These are phyloP conservation scores for Cryptococcus hybrid DNA, from an alignment of 1,284 basidiomycete genomes.

Conservation along the genomic window DNA sequence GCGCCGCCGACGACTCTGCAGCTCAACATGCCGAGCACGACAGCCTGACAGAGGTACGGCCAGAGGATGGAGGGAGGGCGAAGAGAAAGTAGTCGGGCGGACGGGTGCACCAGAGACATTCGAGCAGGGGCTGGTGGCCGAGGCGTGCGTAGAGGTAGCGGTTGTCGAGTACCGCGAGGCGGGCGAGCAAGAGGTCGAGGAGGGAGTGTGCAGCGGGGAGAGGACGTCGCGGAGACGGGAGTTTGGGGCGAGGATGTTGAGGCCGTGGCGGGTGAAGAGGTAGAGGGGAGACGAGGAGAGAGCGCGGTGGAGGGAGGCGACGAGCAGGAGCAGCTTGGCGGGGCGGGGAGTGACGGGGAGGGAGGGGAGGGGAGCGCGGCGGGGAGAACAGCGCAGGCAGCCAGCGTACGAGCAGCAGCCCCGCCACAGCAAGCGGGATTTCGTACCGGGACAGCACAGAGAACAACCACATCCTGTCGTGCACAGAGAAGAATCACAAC, in stretches of 20 bases:
- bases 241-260: constrained; percentile 22
- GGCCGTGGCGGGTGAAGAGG: constrained; percentile 22
- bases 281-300: constrained; percentile 13
- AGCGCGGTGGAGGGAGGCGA: too few species aligned
- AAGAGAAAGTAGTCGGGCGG: constrained; percentile 26
- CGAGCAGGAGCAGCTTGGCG: too few species aligned
- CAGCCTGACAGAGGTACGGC: constrained; percentile 23
- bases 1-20: constrained; percentile 15
- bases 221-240: constrained; percentile 17
- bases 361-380: background rate
- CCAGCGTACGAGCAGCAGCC: too few species aligned
- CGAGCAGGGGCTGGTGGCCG: constrained; percentile 27
- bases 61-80: constrained; percentile 18
- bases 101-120: constrained; percentile 35
- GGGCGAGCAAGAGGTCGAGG: constrained; percentile 25
- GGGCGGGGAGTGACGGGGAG: too few species aligned
- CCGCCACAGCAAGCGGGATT: too few species aligned
- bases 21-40: constrained; percentile 27
- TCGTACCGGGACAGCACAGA: too few species aligned
- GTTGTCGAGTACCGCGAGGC: constrained; percentile 24
- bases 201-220: background rate
- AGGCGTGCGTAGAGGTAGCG: constrained; percentile 32
- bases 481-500: too few species aligned
- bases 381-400: too few species aligned
- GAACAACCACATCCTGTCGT: too few species aligned